These are phyloP conservation scores for Thinopyrum obtusiflorum DNA, from an alignment of 202 grass and related monocot genomes.

Conservation along the genomic window DNA sequence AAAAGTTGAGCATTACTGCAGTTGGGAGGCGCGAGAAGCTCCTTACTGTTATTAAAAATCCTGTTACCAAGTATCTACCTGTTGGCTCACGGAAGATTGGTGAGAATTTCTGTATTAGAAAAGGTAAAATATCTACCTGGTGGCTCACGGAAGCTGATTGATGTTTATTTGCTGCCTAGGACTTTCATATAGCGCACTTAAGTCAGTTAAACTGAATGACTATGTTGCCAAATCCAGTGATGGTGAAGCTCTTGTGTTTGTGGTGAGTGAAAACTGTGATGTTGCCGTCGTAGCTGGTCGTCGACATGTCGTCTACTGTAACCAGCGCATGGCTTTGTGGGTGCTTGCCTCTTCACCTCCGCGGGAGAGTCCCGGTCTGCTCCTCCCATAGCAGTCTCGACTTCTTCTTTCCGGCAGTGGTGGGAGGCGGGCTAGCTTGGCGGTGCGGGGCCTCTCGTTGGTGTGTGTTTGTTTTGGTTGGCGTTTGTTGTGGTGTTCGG, in stretches of 20 bases:
- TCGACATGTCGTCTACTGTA: no score
- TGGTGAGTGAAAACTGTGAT: conserved; percentile 58
- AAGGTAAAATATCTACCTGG: not conserved
- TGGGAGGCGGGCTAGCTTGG: no score
- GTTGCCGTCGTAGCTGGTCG: no score
- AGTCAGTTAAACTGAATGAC: conserved; percentile 76
- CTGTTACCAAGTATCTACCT: conserved; percentile 78
- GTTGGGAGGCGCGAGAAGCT: conserved; percentile 87
- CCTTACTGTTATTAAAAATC: conserved; percentile 96
- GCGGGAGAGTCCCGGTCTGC: no score
- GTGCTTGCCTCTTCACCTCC: no score
- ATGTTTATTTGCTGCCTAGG: conserved; percentile 45
- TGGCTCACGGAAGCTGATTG: not conserved
- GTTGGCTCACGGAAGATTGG: conserved; percentile 79
- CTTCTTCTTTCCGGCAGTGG: no score
- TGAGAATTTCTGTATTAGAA: conserved; percentile 15
- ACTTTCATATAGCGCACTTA: conserved; percentile 82
- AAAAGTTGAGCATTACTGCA: conserved; percentile 93
- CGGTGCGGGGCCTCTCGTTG: no score
- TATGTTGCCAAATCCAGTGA: conserved; percentile 77
- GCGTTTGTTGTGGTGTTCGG: no score
- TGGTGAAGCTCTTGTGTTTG: conserved; percentile 67
- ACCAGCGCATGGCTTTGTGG: no score
- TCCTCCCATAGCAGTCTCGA: no score
- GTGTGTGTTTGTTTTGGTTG: no score